Conservation (phyloP, 2,329 filamentous ascomycete species). For the Stemphylium vesicarium region DNA sequence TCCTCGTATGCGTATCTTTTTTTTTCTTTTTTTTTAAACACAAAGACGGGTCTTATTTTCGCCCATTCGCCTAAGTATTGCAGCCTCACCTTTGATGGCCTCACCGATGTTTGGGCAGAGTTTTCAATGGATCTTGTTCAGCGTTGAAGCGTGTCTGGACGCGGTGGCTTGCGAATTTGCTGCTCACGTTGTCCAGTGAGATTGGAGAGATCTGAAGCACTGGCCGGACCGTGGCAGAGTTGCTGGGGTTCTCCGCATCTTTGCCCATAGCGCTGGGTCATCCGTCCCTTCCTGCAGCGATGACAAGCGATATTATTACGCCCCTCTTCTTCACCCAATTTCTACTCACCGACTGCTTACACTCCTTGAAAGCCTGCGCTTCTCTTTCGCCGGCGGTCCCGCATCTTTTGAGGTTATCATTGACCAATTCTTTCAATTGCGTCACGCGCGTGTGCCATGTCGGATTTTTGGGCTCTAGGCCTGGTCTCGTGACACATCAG, state of each 20-base stretch:
- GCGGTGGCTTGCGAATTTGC: conserved; percentile 16
- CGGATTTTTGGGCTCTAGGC: conserved; percentile 14
- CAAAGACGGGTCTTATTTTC: neutral
- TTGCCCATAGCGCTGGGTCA: conserved; percentile 41
- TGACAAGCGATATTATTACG: conserved; percentile 32
- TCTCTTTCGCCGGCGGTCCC: neutral
- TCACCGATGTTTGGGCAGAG: conserved; percentile 1
- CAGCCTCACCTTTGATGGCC: conserved; percentile 7
- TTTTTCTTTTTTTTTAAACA: neutral
- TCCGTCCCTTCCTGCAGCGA: conserved; percentile 23
- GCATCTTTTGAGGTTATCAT: conserved; percentile 5
- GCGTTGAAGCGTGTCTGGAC: conserved; percentile 12
- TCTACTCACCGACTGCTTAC: conserved; percentile 14
- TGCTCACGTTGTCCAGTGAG: conserved; percentile 21
- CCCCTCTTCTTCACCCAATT: conserved; percentile 22
- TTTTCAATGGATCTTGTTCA: conserved; percentile 2
- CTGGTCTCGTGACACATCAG: conserved; percentile 31
- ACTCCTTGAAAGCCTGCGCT: neutral
- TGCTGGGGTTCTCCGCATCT: conserved; percentile 41
- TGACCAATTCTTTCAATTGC: neutral
- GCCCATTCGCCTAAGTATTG: neutral
- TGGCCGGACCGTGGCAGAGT: conserved; percentile 26
- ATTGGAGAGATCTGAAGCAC: conserved; percentile 16
- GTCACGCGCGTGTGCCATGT: conserved; percentile 12
- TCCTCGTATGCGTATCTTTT: neutral